Evolutionary conservation across 1,139 yeast species (phyloP).

Genomic region (Yamadazyma kanchanaburiensis): DNA sequence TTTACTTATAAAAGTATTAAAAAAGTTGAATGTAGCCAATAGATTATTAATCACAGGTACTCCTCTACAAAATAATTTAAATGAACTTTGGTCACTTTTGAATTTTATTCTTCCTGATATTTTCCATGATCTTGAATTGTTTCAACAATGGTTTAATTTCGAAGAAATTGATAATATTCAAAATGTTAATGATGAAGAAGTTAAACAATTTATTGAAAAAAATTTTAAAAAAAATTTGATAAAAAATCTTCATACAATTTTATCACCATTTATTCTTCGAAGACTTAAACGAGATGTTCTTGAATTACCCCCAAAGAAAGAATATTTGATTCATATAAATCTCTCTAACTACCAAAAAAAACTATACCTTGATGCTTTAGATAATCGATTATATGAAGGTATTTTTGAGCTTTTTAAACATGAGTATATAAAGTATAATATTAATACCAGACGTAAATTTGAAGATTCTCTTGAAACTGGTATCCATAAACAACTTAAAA

Average conservation of each 20-base stretch:
- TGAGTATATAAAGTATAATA: conserved; percentile 16
- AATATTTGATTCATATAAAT: conserved; percentile 74
- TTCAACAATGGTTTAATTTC: conserved; percentile 93
- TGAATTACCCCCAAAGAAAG: conserved; percentile 81
- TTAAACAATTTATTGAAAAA: conserved; percentile 47
- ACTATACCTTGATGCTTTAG: conserved; percentile 60
- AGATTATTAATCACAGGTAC: conserved; percentile 86
- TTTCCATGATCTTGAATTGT: conserved; percentile 82
- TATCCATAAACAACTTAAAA: conserved; percentile 19
- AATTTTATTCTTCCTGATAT: conserved; percentile 91
- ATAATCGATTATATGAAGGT: conserved; percentile 38
- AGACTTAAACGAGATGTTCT: conserved; percentile 75
- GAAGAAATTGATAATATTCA: conserved; percentile 45
- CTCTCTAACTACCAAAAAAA: conserved; percentile 60
- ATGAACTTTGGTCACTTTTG: conserved; percentile 85
- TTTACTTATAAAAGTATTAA: conserved; percentile 65
- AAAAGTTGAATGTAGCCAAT: conserved; percentile 62
- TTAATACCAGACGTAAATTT: conserved; percentile 7
- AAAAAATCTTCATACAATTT: conserved; percentile 76
- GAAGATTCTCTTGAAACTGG: conserved; percentile 6
- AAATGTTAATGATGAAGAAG: conserved; percentile 32
- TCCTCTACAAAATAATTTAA: conserved; percentile 84
- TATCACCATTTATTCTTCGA: conserved; percentile 83
- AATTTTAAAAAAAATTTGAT: conserved; percentile 67
- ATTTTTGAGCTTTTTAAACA: conserved; percentile 19